These are phyloP conservation scores for Porogramme epimiltina DNA, from an alignment of 1,284 basidiomycete genomes.

Conservation along the genomic window DNA sequence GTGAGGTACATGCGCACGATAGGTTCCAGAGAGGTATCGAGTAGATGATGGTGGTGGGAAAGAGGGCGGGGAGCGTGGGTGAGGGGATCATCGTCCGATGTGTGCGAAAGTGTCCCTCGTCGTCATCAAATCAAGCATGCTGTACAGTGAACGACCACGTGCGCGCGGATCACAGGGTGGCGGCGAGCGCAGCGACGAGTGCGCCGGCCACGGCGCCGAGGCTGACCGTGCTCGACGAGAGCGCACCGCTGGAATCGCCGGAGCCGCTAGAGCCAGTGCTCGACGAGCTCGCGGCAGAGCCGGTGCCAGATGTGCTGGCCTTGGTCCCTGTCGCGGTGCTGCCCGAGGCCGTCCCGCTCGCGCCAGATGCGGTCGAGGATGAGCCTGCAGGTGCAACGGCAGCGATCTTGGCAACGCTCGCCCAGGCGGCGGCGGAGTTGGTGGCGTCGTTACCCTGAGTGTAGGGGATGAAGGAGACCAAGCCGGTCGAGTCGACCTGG, in stretches of 20 bases:
- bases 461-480: constrained; percentile 71
- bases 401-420: constrained; percentile 35
- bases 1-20: no score
- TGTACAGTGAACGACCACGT: neutral
- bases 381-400: constrained; percentile 30
- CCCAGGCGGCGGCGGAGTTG: constrained; percentile 55
- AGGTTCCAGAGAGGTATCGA: no score
- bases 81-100: constrained; percentile 8
- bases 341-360: constrained; percentile 3
- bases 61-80: neutral
- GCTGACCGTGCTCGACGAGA: constrained; percentile 8
- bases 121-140: neutral
- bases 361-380: constrained; percentile 12
- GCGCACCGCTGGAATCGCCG: constrained; percentile 8
- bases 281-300: constrained; percentile 7
- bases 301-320: neutral
- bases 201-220: constrained; percentile 6
- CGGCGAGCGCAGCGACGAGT: constrained; percentile 13
- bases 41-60: neutral
- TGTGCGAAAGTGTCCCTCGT: constrained; percentile 13
- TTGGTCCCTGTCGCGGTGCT: neutral
- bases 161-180: constrained; percentile 4
- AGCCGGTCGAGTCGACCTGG: constrained; percentile 72
- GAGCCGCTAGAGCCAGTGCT: neutral
- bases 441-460: constrained; percentile 45